These are phyloP conservation scores for Schizophyllum amplum DNA, from an alignment of 1,284 basidiomycete species.

Conservation along the genomic window DNA sequence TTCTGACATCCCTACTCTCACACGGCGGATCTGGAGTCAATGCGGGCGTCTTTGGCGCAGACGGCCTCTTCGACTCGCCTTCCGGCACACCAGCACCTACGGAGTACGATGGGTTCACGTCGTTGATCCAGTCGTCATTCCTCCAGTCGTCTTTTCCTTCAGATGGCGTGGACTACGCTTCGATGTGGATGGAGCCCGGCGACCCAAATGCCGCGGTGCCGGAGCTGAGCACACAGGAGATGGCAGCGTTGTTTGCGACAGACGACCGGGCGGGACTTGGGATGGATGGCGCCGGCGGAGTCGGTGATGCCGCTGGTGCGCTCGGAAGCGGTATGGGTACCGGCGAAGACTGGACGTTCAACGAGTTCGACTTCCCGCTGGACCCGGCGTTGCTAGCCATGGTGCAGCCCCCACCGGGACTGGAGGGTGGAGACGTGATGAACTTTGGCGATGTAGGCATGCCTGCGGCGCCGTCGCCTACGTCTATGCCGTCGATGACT, in stretches of 20 bases:
- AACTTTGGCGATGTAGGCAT: not conserved
- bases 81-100: not conserved
- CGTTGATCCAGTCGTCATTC: not conserved
- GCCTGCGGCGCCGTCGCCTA: not conserved
- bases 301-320: not conserved
- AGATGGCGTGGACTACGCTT: not conserved
- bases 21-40: not conserved
- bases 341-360: too few species aligned
- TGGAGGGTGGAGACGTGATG: not conserved
- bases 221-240: not conserved
- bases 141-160: not conserved
- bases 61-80: not conserved
- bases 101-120: not conserved
- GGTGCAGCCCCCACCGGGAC: not conserved
- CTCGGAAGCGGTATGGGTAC: too few species aligned
- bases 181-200: not conserved
- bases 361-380: not conserved
- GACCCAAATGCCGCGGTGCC: not conserved
- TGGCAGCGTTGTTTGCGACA: not conserved
- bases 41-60: not conserved
- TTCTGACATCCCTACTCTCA: not conserved
- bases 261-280: not conserved
- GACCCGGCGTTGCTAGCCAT: not conserved
- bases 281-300: not conserved
- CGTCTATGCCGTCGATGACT: not conserved